phyloP scores from a whole-genome alignment of 2,329 filamentous ascomycete species.

The Teratosphaeria gauchensis region DNA sequence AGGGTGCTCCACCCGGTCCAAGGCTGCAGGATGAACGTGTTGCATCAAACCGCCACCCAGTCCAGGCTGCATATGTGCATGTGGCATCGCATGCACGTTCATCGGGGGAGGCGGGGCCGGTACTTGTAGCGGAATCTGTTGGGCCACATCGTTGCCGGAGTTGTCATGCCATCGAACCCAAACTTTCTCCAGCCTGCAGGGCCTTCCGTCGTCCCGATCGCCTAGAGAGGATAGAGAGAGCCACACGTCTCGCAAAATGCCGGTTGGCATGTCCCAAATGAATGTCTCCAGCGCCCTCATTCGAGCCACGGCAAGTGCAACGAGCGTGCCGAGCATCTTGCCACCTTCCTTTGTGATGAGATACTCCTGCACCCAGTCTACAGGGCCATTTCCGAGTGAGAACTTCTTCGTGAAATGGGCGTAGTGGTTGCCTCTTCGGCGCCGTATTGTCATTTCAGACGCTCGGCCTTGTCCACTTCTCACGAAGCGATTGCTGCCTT shows the following conservation, averaged over 20 bases:
- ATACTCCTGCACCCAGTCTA: constrained; percentile 72
- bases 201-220: constrained; percentile 48
- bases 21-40: constrained; percentile 20
- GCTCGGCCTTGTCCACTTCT: constrained; percentile 13
- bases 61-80: constrained; percentile 6
- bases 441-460: constrained; percentile 22
- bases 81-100: constrained; percentile 14
- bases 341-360: constrained; percentile 73
- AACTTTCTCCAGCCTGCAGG: constrained; percentile 60
- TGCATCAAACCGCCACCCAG: constrained; percentile 2
- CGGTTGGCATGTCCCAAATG: constrained; percentile 83
- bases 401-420: constrained; percentile 73
- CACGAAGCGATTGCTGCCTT: constrained; percentile 17
- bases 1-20: constrained; percentile 60
- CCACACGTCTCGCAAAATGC: constrained; percentile 72
- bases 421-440: constrained; percentile 61
- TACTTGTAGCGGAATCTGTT: constrained; percentile 27
- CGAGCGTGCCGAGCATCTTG: constrained; percentile 79
- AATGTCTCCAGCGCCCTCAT: constrained; percentile 78
- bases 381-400: constrained; percentile 71
- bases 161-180: constrained; percentile 83
- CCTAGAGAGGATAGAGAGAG: constrained; percentile 64
- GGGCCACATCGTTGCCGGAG: constrained; percentile 37
- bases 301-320: constrained; percentile 66
- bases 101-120: constrained; percentile 16